Evolutionary conservation across 345 rosid genomes (phyloP), one percentile per base, ranked within the genome.

Genomic region (Melastoma malabathricum): DNA sequence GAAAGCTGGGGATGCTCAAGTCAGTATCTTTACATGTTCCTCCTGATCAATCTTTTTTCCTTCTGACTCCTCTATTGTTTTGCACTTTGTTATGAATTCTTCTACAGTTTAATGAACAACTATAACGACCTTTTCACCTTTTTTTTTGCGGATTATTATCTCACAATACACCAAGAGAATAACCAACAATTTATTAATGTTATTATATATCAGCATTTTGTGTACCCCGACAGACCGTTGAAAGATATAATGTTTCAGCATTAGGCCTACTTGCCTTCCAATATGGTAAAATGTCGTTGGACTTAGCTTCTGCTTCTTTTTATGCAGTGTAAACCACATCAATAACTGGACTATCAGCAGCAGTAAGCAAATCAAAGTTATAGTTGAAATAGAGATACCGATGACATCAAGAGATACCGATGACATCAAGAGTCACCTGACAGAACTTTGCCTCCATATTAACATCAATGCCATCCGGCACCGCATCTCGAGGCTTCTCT

Each of bases 401-500:
- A 90, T 90, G 10, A 90, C 59, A n/a, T n/a, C n/a, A n/a, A 0
- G 96, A 82, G 25, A 86, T 71, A 18, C 98, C 97, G 54, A 90
- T 90, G 10, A 84, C 92, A 29, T 90, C 98, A 15, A 90, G 94
- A 50, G 98, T 90, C 57, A 90, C 41, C 59, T 90, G 98, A 52
- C 88, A 90, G 52, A 90, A 90, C 22, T 79, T 86, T 48, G 43
- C 96, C 56, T 90, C 98, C 98, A 90, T 90, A 63, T 90, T 90
- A 50, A 90, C 98, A 53, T 90, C 69, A 56, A 59, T 63, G 55
- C 96, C 98, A n/a, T 71, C 71, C 5, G 64, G 3, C 8, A 86
- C 94, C 66, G 74, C 79, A 34, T 72, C 67, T 67, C 69, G 86
- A 31, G 83, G 65, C 77, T 82, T 83, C 71, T 86, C 92, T 66